Conservation (phyloP, 2,329 filamentous ascomycete genomes). For the Elsinoe batatas region DNA sequence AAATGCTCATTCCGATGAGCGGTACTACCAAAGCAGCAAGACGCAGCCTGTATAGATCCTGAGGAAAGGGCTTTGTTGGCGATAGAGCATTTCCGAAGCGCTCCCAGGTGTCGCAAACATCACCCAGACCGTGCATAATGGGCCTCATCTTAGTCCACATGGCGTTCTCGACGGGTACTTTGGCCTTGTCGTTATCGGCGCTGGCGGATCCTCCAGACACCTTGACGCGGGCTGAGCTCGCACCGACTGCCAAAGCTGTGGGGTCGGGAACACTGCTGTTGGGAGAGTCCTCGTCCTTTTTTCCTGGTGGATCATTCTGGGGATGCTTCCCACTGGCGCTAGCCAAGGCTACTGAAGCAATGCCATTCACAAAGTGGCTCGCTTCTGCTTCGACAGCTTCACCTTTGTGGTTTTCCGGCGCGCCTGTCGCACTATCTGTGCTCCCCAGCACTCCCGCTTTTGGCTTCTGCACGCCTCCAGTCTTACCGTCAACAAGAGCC, state of each 20-base stretch:
- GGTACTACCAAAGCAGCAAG: constrained; percentile 38
- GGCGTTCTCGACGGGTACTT: constrained; percentile 63
- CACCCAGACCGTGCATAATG: constrained; percentile 55
- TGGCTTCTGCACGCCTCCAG: constrained; percentile 68
- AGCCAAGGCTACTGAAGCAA: constrained; percentile 61
- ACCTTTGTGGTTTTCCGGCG: constrained; percentile 72
- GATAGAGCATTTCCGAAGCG: constrained; percentile 49
- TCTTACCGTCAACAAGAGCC: constrained; percentile 57
- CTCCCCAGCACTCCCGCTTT: constrained; percentile 66
- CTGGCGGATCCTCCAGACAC: constrained; percentile 42
- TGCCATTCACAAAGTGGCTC: constrained; percentile 65
- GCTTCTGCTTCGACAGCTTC: constrained; percentile 79
- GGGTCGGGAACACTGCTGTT: constrained; percentile 52
- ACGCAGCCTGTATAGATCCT: constrained; percentile 35
- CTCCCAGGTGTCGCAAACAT: constrained; percentile 54
- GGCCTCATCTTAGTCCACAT: constrained; percentile 70
- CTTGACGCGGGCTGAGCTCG: constrained; percentile 45
- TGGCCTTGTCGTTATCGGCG: constrained; percentile 60
- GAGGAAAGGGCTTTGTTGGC: constrained; percentile 40
- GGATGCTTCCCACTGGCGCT: constrained; percentile 71
- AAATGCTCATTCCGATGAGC: constrained; percentile 33
- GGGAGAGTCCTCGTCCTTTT: constrained; percentile 31
- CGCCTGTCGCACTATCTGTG: constrained; percentile 67
- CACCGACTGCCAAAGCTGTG: constrained; percentile 44
- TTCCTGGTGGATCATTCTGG: constrained; percentile 48